These are phyloP conservation scores for Friedmanniomyces simplex DNA, from an alignment of 495 filamentous ascomycete genomes.

Conservation along the genomic window DNA sequence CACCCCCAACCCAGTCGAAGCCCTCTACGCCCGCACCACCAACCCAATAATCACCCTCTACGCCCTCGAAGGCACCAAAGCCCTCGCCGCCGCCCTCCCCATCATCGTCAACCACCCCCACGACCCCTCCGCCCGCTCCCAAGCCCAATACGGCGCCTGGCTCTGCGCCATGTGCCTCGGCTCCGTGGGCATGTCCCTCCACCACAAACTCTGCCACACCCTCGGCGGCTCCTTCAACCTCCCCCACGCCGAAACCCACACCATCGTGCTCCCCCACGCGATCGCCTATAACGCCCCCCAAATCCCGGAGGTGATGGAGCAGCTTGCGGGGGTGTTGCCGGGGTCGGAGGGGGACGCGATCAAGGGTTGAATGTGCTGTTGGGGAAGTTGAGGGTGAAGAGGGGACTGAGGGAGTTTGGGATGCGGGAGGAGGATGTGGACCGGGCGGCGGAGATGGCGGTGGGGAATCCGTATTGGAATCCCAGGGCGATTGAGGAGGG, in stretches of 20 bases:
- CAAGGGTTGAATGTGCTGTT: conserved; percentile 51
- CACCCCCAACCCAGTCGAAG: conserved; percentile 41
- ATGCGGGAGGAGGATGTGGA: conserved; percentile 60
- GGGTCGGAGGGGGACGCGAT: conserved; percentile 50
- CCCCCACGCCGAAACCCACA: conserved; percentile 61
- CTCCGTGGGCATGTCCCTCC: conserved; percentile 57
- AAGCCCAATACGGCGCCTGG: conserved; percentile 57
- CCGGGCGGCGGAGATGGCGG: conserved; percentile 54
- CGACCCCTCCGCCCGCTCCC: conserved; percentile 41
- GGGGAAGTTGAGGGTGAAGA: conserved; percentile 46
- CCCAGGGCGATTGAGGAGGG: conserved; percentile 47
- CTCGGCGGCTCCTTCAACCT: conserved; percentile 60
- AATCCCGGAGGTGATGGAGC: conserved; percentile 49
- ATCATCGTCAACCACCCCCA: conserved; percentile 42
- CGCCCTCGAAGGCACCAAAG: conserved; percentile 23
- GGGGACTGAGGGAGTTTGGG: conserved; percentile 47
- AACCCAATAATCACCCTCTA: conserved; percentile 25
- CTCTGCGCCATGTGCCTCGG: conserved; percentile 49
- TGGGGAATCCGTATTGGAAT: conserved; percentile 56
- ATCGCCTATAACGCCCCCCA: conserved; percentile 57
- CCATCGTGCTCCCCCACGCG: conserved; percentile 55
- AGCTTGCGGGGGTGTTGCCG: conserved; percentile 47
- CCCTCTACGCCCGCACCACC: conserved; percentile 52
- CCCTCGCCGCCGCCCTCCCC: conserved; percentile 39
- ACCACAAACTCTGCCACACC: conserved; percentile 63